Evolutionary conservation across 768 basidiomycete genomes (phyloP).

Genomic region (Termitomyces sp.): DNA sequence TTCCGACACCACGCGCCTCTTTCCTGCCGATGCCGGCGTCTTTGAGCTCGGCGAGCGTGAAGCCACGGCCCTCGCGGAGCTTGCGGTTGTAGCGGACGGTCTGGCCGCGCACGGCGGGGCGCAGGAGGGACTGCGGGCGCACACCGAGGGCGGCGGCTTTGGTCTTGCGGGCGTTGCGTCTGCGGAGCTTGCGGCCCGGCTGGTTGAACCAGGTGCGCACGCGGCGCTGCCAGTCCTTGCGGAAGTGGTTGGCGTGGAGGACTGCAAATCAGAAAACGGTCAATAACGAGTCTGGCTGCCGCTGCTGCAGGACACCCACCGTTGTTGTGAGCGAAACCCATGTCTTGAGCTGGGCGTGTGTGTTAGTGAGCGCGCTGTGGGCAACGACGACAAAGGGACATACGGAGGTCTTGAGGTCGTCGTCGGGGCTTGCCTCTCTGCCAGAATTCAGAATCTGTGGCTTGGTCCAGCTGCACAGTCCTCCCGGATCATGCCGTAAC

Average conservation of each 20-base stretch:
- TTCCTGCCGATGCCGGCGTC: conserved; percentile 92
- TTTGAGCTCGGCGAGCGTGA: conserved; percentile 92
- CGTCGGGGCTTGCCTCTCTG: conserved; percentile 27
- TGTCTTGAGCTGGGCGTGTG: conserved; percentile 39
- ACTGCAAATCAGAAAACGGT: conserved; percentile 20
- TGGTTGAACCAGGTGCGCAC: conserved; percentile 99
- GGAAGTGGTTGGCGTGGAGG: conserved; percentile 92
- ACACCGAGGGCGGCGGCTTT: conserved; percentile 91
- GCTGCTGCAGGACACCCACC: no score
- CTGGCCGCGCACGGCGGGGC: conserved; percentile 94
- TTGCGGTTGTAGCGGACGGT: conserved; percentile 99
- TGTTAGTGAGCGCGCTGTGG: conserved; percentile 13
- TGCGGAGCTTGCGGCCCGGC: conserved; percentile 94
- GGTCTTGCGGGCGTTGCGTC: conserved; percentile 85
- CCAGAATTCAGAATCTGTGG: conserved; percentile 28
- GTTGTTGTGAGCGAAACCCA: conserved; percentile 82
- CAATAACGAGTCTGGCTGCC: no score
- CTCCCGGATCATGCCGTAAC: conserved; percentile 28
- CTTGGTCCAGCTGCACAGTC: conserved; percentile 35
- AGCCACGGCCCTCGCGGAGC: conserved; percentile 93
- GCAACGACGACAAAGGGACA: conserved; percentile 11
- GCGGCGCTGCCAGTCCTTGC: conserved; percentile 98
- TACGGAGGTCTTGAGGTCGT: conserved; percentile 46
- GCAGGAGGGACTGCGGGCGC: conserved; percentile 85
- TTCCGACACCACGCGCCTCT: conserved; percentile 88